Evolutionary conservation across 2,329 filamentous ascomycete species (phyloP), one percentile per base, ranked within the genome.

Genomic region (Exophiala sp.): DNA sequence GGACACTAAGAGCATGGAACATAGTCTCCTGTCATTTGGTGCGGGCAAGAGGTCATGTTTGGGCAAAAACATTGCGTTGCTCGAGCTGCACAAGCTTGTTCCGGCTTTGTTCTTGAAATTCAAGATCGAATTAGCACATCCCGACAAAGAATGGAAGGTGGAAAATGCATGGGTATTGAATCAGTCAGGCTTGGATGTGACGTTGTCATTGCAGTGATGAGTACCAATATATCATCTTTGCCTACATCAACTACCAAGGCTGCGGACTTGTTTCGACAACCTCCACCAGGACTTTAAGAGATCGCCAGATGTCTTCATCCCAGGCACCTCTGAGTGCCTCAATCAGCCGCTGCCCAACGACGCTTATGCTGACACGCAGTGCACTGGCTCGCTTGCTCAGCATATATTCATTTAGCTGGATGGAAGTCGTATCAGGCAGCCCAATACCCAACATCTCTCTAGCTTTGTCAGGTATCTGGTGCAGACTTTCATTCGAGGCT

Each of bases 41-140:
- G 60, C 58, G 2, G 65, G 65, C 8, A 60, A 63, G 34, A 57
- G 65, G 11, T 60, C 54, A 3, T 66, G 65, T 48, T 41, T 65
- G n/a, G 65, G 65, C 5, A 66, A 65, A 42, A 66, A 66, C 48
- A 63, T 67, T 12, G 63, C 63, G 8, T 55, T 63, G 47, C 56
- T 65, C 16, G 65, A 66, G 47, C 35, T 67, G 41, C 62, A 63
- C 40, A 63, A 63, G 48, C 42, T 63, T 6, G 52, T 63, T 5
- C 55, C 60, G 2, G 60, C 62, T 11, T 21, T 62, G 38, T 34
- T 63, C 12, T 48, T 62, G 55, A 55, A 55, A 47, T 63, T 63
- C 45, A 44, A 52, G 7, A 52, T 62, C 16, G 49, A 57, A 36
- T 42, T 62, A n/a, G 57, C 43, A 3, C 50, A 59, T 39, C 57